Evolutionary conservation across 352 stramenopile genomes (phyloP).

Genomic region (Globisporangium sylvaticum): DNA sequence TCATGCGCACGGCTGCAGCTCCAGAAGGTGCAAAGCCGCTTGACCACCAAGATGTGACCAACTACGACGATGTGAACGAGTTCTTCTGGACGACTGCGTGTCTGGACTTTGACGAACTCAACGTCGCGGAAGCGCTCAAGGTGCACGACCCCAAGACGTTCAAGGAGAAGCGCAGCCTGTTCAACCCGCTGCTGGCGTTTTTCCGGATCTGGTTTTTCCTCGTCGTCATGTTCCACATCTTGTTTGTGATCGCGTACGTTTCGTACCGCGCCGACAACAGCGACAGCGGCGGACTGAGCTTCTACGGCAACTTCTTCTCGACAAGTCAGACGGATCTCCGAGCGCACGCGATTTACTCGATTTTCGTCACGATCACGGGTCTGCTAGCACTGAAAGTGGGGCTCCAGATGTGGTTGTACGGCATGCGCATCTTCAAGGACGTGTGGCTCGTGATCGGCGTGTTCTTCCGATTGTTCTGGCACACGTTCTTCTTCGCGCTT

Average conservation of each 20-base stretch:
- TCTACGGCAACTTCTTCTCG: constrained; percentile 65
- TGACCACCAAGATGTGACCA: constrained; percentile 81
- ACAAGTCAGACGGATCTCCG: constrained; percentile 49
- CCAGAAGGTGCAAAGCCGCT: constrained; percentile 38
- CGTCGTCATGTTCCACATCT: constrained; percentile 62
- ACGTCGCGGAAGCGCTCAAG: constrained; percentile 55
- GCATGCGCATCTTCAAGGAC: constrained; percentile 61
- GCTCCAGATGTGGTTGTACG: constrained; percentile 76
- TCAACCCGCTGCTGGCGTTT: constrained; percentile 80
- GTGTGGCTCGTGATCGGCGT: constrained; percentile 54
- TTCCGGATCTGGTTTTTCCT: constrained; percentile 85
- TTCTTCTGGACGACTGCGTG: constrained; percentile 80
- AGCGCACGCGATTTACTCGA: constrained; percentile 64
- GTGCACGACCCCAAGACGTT: constrained; percentile 81
- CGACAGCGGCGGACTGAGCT: constrained; percentile 36
- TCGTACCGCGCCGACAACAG: constrained; percentile 60
- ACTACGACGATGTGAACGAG: constrained; percentile 89
- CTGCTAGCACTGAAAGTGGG: constrained; percentile 62
- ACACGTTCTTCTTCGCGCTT: constrained; percentile 65
- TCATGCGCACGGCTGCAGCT: constrained; percentile 55
- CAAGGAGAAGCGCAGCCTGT: constrained; percentile 83
- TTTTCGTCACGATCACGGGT: constrained; percentile 57
- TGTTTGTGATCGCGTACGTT: constrained; percentile 68
- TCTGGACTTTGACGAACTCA: constrained; percentile 65
- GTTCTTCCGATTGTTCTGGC: constrained; percentile 68